Evolutionary conservation across 805 yeast species (phyloP), one percentile per base, ranked within the genome.

Genomic region (Myxozyma neotropica): DNA sequence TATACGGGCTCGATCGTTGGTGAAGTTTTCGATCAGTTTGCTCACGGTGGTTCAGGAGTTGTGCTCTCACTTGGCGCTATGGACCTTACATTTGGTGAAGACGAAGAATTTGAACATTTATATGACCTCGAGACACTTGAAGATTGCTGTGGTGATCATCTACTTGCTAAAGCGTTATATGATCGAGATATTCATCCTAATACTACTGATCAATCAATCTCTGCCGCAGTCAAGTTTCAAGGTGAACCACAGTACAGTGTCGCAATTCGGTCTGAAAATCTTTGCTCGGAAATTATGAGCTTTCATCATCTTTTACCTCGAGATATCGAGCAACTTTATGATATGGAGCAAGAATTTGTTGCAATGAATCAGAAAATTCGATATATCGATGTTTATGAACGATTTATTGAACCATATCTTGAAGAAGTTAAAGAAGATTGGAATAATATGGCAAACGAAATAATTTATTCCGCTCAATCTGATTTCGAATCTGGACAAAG

Each of bases 41-140:
- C 75, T 15, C 76, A 74, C 57, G 77, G 78, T 12, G 78, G 77
- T 15, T 58, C 71, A 1, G 77, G 75, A 1, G 70, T 73, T 6
- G 70, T 72, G 1, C 53, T 73, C 6, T 71, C 75, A 6, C 61
- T 68, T 1, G 72, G 69, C 1, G 72, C 75, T 7, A 63, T 73
- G 70, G 61, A 65, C 24, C 49, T 42, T n/a, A 59, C 71, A 26
- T 67, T 72, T 45, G 73, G 66, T 17, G 52, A 35, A 6, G 49
- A 57, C 24, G 42, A 68, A 6, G 62, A 62, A 23, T 40, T 53
- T 42, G 50, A 43, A 23, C 66, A 58, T 10, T 50, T 61, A 43
- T 68, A 60, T 36, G 70, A 69, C 3, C 50, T 57, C 3, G 47
- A 49, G 2, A 45, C 47, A 3, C 53, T 60, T 1, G 53, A 56